These are phyloP conservation scores for Sordariomycetes sp. DNA, from an alignment of 2,329 filamentous ascomycete species.

Conservation along the genomic window DNA sequence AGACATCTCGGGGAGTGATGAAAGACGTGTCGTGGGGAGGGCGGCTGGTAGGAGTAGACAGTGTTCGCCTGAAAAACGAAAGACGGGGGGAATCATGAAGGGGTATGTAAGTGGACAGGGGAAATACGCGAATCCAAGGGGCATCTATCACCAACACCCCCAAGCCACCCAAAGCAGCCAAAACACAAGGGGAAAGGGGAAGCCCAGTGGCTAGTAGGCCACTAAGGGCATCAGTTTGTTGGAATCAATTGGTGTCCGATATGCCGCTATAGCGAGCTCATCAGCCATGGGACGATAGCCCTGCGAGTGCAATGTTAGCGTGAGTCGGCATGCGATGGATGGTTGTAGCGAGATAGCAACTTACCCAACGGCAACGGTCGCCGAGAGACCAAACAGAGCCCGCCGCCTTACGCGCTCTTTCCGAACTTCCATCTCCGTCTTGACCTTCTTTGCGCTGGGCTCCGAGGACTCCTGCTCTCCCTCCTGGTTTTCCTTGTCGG, in stretches of 20 bases:
- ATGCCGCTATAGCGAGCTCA: conserved; percentile 31
- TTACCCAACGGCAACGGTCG: conserved; percentile 84
- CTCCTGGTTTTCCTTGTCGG: conserved; percentile 29
- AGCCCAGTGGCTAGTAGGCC: conserved; percentile 2
- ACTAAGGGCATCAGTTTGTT: neutral
- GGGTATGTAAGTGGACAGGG: neutral
- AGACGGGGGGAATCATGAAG: neutral
- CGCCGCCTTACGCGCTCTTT: conserved; percentile 81
- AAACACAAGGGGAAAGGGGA: conserved; percentile 6
- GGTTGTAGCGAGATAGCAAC: conserved; percentile 24
- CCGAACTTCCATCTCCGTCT: conserved; percentile 70
- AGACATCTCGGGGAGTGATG: neutral
- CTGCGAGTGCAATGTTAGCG: conserved; percentile 15
- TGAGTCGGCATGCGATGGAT: neutral
- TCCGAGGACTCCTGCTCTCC: conserved; percentile 28
- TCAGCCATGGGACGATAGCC: conserved; percentile 39
- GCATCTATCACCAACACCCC: conserved; percentile 4
- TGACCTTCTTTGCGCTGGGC: conserved; percentile 61
- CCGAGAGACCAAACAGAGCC: conserved; percentile 75
- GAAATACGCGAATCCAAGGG: neutral
- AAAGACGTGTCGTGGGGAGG: neutral
- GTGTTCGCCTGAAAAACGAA: neutral
- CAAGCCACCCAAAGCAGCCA: conserved; percentile 3
- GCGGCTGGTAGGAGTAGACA: neutral
- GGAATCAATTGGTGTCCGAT: neutral